Percentiles rank a stretch among this genome's conserved stretches.
phyloP scores from a whole-genome alignment of 306 rosid species.

The Bauhinia variegata region DNA sequence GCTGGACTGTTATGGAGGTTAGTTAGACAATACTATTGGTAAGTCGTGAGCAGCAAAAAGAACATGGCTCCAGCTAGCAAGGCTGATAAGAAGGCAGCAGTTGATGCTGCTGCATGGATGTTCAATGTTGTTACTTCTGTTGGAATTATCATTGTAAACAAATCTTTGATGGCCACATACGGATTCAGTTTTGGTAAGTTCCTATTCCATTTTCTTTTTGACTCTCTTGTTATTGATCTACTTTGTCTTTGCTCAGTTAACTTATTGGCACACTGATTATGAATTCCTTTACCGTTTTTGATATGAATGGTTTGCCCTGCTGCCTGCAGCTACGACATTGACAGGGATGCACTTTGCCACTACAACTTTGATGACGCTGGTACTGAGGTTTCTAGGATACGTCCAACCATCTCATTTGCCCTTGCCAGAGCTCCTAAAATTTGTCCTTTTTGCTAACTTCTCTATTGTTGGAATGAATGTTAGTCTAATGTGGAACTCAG shows the following conservation, averaged over 20 bases:
- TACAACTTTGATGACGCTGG: slow-evolving; percentile 69
- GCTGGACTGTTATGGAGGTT: slow-evolving; percentile 37
- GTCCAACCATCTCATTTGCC: slow-evolving; percentile 83
- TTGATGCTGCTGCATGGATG: slow-evolving; percentile 87
- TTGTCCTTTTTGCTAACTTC: slow-evolving; percentile 85
- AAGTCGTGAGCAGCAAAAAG: slow-evolving; percentile 28
- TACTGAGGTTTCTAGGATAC: slow-evolving; percentile 73
- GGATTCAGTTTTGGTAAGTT: slow-evolving; percentile 85
- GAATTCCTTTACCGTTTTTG: slow-evolving; percentile 14
- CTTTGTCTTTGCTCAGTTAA: slow-evolving; percentile 16
- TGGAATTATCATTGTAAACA: slow-evolving; percentile 84
- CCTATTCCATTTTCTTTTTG: slow-evolving; percentile 2
- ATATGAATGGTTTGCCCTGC: slow-evolving; percentile 15
- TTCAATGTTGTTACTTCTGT: slow-evolving; percentile 91
- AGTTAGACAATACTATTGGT: slow-evolving; percentile 34
- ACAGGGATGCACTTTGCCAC: slow-evolving; percentile 85
- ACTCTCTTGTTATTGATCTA: slow-evolving; percentile 23
- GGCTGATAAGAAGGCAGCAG: slow-evolving; percentile 78
- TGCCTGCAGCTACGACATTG: slow-evolving; percentile 83
- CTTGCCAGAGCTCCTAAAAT: slow-evolving; percentile 73
- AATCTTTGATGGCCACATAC: slow-evolving; percentile 86
- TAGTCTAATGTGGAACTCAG: slow-evolving; percentile 96
- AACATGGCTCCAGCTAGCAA: slow-evolving; percentile 65
- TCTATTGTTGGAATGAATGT: slow-evolving; percentile 93
- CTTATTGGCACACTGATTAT: not conserved